Evolutionary conservation across 1,139 yeast genomes (phyloP), one percentile per base, ranked within the genome.

Genomic region (Debaryomycetaceae sp.): DNA sequence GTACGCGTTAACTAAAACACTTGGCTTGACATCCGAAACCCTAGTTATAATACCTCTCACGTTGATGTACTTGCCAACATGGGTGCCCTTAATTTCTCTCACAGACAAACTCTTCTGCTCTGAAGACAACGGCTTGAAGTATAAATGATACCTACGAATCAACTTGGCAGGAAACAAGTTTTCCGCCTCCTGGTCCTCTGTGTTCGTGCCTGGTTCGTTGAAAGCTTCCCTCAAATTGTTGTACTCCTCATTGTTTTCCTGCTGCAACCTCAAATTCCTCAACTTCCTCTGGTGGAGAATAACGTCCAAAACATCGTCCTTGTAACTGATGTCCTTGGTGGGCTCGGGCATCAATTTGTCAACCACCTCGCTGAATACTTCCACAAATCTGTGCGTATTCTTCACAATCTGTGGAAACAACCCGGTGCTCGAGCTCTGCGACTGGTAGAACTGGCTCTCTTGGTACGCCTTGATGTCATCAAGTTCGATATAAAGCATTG

Each of bases 11-110:
- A 93, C 97, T 51, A 81, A 75, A 6, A 93, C 89, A 6, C 89
- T 76, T 5, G 99, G 99, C 65, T 91, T 93, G 41, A 95, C 99
- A 62, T 95, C 99, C 1, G 96, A 85, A 4, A 91, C 97, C 55
- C 99, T 78, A 13, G 98, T 93, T 41, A 93, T 90, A 53, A 95
- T 93, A 43, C 99, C 99, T 54, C 97, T 75, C 5, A 91, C 86
- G 0, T 97, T 91, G 56, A 95, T 86, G 52, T 87, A 77, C 55
- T 86, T 83, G 38, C 99, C 99, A 43, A 95, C 77, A 51, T 81
- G 83, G 40, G 76, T 71, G 45, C 98, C 98, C 60, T 84, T 86
- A 49, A 93, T 84, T 56, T 90, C 93, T 62, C 99, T 81, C 5
- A 93, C 98, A 3, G 97, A 87, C 51, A 89, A 69, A 2, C 95